Evolutionary conservation across 2,329 filamentous ascomycete genomes (phyloP).

Genomic region (Aspergillus jensenii): DNA sequence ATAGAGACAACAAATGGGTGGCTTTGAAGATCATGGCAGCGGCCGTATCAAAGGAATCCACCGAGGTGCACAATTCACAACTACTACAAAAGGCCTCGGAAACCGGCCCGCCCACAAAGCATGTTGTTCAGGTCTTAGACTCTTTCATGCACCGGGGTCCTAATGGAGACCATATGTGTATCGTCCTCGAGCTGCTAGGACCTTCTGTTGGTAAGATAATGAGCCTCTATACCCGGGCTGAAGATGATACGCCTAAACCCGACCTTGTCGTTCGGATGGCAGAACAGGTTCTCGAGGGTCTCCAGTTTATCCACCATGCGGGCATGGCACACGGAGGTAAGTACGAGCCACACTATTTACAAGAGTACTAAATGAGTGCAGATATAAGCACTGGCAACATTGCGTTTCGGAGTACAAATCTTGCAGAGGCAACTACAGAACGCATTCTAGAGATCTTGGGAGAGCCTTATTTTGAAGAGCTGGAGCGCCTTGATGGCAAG

Average conservation of each 20-base stretch:
- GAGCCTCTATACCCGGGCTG: constrained; percentile 19
- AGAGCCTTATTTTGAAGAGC: constrained; percentile 17
- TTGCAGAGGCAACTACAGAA: constrained; percentile 16
- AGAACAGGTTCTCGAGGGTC: constrained; percentile 28
- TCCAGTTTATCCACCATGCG: constrained; percentile 28
- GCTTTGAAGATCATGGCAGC: constrained; percentile 5
- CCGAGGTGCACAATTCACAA: neutral
- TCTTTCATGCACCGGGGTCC: neutral
- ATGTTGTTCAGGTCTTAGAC: neutral
- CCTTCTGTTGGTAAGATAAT: constrained; percentile 13
- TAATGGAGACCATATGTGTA: constrained; percentile 1
- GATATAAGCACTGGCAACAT: constrained; percentile 30
- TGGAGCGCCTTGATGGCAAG: constrained; percentile 20
- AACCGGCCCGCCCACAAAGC: neutral
- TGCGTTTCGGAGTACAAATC: constrained; percentile 21
- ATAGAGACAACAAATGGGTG: neutral
- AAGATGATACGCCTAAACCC: constrained; percentile 19
- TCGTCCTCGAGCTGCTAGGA: constrained; percentile 31
- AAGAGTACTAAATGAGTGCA: constrained; percentile 1
- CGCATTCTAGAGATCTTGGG: constrained; percentile 20
- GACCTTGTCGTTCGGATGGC: constrained; percentile 28
- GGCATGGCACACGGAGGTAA: constrained; percentile 35
- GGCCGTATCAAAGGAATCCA: too few relatives aligned
- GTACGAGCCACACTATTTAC: neutral
- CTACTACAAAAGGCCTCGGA: neutral